These are phyloP conservation scores for Maudiozyma barnettii DNA, from an alignment of 805 yeast genomes.

Conservation along the genomic window DNA sequence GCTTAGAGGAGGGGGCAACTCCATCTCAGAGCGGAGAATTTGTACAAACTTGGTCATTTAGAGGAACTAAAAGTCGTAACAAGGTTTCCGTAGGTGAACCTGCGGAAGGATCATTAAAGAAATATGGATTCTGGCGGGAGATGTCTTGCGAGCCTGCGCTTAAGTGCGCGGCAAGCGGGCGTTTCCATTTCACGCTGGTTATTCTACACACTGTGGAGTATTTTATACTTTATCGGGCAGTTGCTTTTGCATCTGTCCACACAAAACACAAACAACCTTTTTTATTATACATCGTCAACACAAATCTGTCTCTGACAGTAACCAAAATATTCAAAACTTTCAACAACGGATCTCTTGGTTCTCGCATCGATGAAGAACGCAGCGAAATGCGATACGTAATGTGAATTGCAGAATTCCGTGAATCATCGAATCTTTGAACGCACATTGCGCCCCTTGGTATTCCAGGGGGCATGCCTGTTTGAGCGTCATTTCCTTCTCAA, in stretches of 20 bases:
- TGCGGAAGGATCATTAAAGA: slow-evolving; percentile 34
- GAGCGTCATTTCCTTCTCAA: slow-evolving; percentile 34
- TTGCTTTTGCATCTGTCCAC: slow-evolving; percentile 9
- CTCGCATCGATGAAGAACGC: slow-evolving; percentile 40
- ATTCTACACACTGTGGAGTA: slow-evolving; percentile 17
- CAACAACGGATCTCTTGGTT: slow-evolving; percentile 37
- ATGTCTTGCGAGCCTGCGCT: neutral
- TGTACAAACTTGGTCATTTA: slow-evolving; percentile 38
- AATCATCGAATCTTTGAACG: slow-evolving; percentile 40
- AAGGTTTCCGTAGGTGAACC: slow-evolving; percentile 36
- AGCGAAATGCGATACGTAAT: slow-evolving; percentile 37
- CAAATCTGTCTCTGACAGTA: slow-evolving; percentile 5
- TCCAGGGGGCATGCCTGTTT: slow-evolving; percentile 34
- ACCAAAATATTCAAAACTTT: slow-evolving; percentile 29
- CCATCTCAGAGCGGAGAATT: slow-evolving; percentile 30
- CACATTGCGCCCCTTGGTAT: slow-evolving; percentile 38
- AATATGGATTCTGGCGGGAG: slow-evolving; percentile 3
- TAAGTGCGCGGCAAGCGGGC: neutral
- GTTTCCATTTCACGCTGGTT: neutral
- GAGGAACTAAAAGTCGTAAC: slow-evolving; percentile 36
- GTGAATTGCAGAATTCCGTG: slow-evolving; percentile 32
- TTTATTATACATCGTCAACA: slow-evolving; percentile 1
- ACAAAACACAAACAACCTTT: slow-evolving; percentile 16
- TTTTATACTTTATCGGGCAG: slow-evolving; percentile 9
- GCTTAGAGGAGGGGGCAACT: slow-evolving; percentile 32